A percentile compares a stretch with the other conserved stretches of the same genome.
phyloP scores from a whole-genome alignment of 352 stramenopile genomes.

The Pythium aquatile region DNA sequence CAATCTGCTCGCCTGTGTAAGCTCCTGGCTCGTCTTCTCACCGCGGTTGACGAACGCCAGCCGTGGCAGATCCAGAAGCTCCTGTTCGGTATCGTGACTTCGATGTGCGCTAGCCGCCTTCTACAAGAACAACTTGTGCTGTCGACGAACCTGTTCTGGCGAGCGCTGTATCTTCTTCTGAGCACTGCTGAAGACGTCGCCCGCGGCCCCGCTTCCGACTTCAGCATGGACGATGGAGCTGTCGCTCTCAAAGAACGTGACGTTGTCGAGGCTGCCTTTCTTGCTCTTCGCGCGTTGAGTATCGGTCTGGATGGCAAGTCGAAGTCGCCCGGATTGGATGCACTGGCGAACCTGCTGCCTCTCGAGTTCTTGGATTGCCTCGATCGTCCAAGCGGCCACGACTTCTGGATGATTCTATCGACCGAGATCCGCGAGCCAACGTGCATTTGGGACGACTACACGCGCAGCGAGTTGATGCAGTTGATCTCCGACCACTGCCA shows the following conservation, averaged over 20 bases:
- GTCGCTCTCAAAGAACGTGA: slow-evolving; percentile 66
- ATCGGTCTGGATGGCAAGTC: slow-evolving; percentile 54
- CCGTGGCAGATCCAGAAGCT: slow-evolving; percentile 76
- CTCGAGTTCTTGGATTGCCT: slow-evolving; percentile 74
- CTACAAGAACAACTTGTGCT: slow-evolving; percentile 67
- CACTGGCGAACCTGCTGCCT: slow-evolving; percentile 65
- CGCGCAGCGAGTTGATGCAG: slow-evolving; percentile 61
- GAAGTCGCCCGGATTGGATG: slow-evolving; percentile 53
- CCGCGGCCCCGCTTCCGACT: slow-evolving; percentile 36
- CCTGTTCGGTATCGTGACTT: slow-evolving; percentile 72
- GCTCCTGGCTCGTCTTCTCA: slow-evolving; percentile 61
- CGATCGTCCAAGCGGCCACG: slow-evolving; percentile 61
- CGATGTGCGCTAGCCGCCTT: slow-evolving; percentile 49
- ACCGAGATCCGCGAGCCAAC: slow-evolving; percentile 74
- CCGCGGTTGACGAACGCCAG: slow-evolving; percentile 73
- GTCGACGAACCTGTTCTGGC: slow-evolving; percentile 74
- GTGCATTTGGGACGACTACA: slow-evolving; percentile 77
- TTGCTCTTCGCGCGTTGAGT: slow-evolving; percentile 53
- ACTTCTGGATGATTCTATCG: slow-evolving; percentile 69
- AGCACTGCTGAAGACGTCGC: slow-evolving; percentile 58
- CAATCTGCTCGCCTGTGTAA: slow-evolving; percentile 46
- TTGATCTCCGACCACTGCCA: slow-evolving; percentile 75
- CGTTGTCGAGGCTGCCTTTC: slow-evolving; percentile 75
- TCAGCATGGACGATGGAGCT: slow-evolving; percentile 31
- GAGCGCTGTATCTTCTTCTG: slow-evolving; percentile 73